These are phyloP conservation scores for Mycena polygramma DNA, from an alignment of 768 basidiomycete species.

Conservation along the genomic window DNA sequence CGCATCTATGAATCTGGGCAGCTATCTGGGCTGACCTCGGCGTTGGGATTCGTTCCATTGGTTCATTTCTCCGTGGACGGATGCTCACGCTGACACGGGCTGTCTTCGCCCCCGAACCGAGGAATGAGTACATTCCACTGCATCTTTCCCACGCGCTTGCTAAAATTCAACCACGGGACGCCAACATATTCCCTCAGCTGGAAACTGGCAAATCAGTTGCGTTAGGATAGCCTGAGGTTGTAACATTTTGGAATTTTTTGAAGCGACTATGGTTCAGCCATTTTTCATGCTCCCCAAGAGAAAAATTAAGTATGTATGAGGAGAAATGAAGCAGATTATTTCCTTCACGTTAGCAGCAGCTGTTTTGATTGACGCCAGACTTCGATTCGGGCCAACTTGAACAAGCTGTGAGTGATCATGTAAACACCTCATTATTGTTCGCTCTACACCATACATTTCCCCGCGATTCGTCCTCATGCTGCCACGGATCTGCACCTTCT, in stretches of 20 bases:
- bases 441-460: background rate
- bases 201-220: background rate
- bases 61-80: slow-evolving; percentile 8
- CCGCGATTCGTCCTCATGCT: background rate
- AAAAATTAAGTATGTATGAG: too few species aligned
- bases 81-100: slow-evolving; percentile 10
- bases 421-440: background rate
- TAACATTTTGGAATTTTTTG: too few species aligned
- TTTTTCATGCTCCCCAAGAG: too few species aligned
- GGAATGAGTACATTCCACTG: background rate
- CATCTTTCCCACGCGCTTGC: background rate
- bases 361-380: background rate
- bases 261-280: too few species aligned
- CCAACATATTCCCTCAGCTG: background rate
- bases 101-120: slow-evolving; percentile 11
- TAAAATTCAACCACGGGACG: slow-evolving; percentile 12
- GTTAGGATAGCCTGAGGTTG: background rate
- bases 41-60: background rate
- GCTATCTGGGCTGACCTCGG: background rate
- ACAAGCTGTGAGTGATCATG: slow-evolving; percentile 1
- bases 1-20: too few species aligned
- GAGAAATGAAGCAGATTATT: too few species aligned
- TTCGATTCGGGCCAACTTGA: slow-evolving; percentile 11
- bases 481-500: background rate
- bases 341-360: background rate